phyloP scores from a whole-genome alignment of 1,284 basidiomycete species.

The Ustilago hordei region DNA sequence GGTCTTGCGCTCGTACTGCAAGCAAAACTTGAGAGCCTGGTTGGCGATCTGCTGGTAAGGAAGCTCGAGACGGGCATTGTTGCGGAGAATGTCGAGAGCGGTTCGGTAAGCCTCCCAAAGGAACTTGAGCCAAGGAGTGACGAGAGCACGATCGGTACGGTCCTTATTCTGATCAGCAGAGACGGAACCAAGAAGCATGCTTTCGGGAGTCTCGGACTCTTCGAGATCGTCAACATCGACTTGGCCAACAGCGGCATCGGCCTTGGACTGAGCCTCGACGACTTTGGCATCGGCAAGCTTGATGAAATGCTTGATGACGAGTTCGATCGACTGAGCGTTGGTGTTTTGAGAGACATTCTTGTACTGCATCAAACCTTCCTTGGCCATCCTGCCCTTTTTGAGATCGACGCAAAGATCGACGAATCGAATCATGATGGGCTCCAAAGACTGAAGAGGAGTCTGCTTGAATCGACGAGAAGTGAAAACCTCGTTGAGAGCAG shows the following conservation, averaged over 20 bases:
- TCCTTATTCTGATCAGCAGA: slow-evolving; percentile 93
- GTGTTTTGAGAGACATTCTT: slow-evolving; percentile 85
- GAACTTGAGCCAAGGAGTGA: slow-evolving; percentile 98
- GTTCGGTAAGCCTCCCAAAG: slow-evolving; percentile 98
- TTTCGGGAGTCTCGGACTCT: slow-evolving; percentile 87
- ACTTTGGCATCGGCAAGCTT: slow-evolving; percentile 84
- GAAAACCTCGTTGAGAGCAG: slow-evolving; percentile 91
- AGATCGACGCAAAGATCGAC: slow-evolving; percentile 95
- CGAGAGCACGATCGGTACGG: slow-evolving; percentile 91
- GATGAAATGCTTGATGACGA: slow-evolving; percentile 90
- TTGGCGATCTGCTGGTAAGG: slow-evolving; percentile 99
- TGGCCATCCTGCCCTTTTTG: slow-evolving; percentile 91
- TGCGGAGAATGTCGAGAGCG: slow-evolving; percentile 94
- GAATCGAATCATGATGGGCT: slow-evolving; percentile 91
- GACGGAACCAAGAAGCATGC: slow-evolving; percentile 86
- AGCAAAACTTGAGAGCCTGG: slow-evolving; percentile 96
- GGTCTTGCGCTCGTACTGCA: slow-evolving; percentile 92
- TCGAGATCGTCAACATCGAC: slow-evolving; percentile 71
- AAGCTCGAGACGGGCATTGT: slow-evolving; percentile 91
- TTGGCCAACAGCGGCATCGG: slow-evolving; percentile 67
- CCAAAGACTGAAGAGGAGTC: slow-evolving; percentile 87
- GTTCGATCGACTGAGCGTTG: slow-evolving; percentile 89
- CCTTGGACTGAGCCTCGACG: slow-evolving; percentile 65
- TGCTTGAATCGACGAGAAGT: slow-evolving; percentile 92
- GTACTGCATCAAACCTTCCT: slow-evolving; percentile 87